Evolutionary conservation across 1,284 basidiomycete species (phyloP).

Genomic region (Moesziomyces sp.): DNA sequence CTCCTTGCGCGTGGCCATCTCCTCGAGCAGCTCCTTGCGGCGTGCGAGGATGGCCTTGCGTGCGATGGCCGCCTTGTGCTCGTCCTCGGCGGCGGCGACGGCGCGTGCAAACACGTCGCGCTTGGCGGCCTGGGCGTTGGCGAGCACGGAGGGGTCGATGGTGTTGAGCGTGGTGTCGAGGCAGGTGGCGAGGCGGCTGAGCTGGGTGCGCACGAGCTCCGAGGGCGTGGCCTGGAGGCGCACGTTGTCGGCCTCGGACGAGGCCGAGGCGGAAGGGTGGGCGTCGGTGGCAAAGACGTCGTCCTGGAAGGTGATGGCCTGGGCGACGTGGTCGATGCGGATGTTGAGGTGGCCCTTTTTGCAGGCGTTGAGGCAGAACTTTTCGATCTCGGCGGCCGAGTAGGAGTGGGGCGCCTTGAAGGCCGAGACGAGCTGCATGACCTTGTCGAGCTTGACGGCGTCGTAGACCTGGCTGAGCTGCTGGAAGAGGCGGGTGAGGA

Average conservation of each 20-base stretch:
- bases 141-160: conserved; percentile 56
- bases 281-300: conserved; percentile 70
- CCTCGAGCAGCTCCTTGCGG: conserved; percentile 86
- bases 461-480: conserved; percentile 95
- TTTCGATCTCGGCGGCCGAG: conserved; percentile 68
- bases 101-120: conserved; percentile 59
- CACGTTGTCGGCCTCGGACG: conserved; percentile 58
- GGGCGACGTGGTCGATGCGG: conserved; percentile 87
- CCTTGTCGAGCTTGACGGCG: conserved; percentile 75
- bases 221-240: conserved; percentile 63
- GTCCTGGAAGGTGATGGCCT: conserved; percentile 87
- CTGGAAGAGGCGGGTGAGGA: conserved; percentile 91
- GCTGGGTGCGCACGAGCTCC: conserved; percentile 66
- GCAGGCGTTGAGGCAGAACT: conserved; percentile 89
- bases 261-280: conserved; percentile 57
- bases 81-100: conserved; percentile 58
- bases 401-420: conserved; percentile 66
- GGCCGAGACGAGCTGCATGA: conserved; percentile 65
- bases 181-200: conserved; percentile 62
- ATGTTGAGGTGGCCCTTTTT: conserved; percentile 88
- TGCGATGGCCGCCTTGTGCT: conserved; percentile 64
- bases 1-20: conserved; percentile 86
- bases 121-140: conserved; percentile 55
- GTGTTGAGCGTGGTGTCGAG: conserved; percentile 64
- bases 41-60: conserved; percentile 77